Percentiles rank a stretch among this genome's conserved stretches.
These are phyloP conservation scores for Excoecaria agallocha DNA, from an alignment of 345 rosid genomes.

Conservation along the genomic window DNA sequence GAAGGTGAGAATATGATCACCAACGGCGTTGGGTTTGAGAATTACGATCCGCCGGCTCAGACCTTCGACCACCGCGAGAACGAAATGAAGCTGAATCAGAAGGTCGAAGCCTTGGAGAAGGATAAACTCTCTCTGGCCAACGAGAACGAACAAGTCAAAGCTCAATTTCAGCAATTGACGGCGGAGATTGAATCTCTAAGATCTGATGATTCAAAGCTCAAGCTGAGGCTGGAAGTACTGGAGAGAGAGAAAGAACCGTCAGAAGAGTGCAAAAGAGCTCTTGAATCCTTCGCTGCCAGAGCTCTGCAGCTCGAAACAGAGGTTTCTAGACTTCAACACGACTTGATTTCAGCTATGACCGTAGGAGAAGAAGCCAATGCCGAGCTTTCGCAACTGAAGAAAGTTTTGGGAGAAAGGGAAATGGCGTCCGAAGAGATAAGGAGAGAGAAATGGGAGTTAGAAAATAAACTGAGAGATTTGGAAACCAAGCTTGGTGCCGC, in stretches of 20 bases:
- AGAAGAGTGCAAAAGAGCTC: conserved; percentile 46
- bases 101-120: conserved; percentile 44
- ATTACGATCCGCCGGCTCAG: conserved; percentile 32
- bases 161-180: conserved; percentile 27
- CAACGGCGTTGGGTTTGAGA: conserved; percentile 31
- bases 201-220: conserved; percentile 38
- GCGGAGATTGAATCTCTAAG: conserved; percentile 43
- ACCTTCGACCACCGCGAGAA: conserved; percentile 32
- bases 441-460: conserved; percentile 54
- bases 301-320: conserved; percentile 67
- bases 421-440: conserved; percentile 38
- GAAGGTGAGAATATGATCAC: conserved; percentile 34
- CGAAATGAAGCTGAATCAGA: conserved; percentile 29
- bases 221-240: conserved; percentile 37
- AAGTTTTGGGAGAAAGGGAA: conserved; percentile 32
- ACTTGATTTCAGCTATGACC: conserved; percentile 45
- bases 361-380: conserved; percentile 46
- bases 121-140: conserved; percentile 44
- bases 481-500: conserved; percentile 63
- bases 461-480: conserved; percentile 59
- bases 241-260: conserved; percentile 49
- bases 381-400: conserved; percentile 30
- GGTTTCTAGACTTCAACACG: conserved; percentile 60
- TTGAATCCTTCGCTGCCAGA: conserved; percentile 47
- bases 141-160: conserved; percentile 42